Evolutionary conservation across 148 eudicot genomes (phyloP).

Genomic region (Cornus suecica): DNA sequence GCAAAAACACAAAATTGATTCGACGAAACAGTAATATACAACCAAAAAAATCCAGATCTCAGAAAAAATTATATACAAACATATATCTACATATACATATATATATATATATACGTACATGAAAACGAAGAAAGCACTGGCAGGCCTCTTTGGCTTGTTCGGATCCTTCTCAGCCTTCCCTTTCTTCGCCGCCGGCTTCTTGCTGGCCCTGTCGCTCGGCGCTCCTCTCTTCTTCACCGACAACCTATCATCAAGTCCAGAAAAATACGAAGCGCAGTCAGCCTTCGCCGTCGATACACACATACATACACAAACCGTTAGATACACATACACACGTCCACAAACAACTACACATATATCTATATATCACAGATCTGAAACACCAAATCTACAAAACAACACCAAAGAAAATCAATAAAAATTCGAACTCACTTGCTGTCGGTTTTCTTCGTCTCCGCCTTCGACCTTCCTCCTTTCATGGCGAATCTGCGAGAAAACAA

Average conservation of each 20-base stretch:
- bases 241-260: conserved; percentile 5
- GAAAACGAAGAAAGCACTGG: conserved; percentile 35
- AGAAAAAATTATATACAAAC: too few relatives aligned
- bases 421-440: conserved; percentile 16
- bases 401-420: not conserved
- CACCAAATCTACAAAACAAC: not conserved
- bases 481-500: conserved; percentile 10
- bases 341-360: too few relatives aligned
- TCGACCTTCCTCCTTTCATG: conserved; percentile 27
- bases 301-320: not conserved
- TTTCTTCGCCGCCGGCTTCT: conserved; percentile 24
- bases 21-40: not conserved
- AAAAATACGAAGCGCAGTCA: not conserved
- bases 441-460: conserved; percentile 12
- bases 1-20: not conserved
- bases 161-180: conserved; percentile 28
- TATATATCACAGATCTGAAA: conserved; percentile 3
- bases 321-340: not conserved
- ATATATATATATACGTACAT: conserved; percentile 7
- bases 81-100: not conserved
- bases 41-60: not conserved
- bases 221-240: conserved; percentile 25
- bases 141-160: conserved; percentile 35
- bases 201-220: not conserved
- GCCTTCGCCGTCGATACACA: not conserved